Evolutionary conservation across 2,329 filamentous ascomycete species (phyloP).

Genomic region (Cryoendolithus antarcticus): DNA sequence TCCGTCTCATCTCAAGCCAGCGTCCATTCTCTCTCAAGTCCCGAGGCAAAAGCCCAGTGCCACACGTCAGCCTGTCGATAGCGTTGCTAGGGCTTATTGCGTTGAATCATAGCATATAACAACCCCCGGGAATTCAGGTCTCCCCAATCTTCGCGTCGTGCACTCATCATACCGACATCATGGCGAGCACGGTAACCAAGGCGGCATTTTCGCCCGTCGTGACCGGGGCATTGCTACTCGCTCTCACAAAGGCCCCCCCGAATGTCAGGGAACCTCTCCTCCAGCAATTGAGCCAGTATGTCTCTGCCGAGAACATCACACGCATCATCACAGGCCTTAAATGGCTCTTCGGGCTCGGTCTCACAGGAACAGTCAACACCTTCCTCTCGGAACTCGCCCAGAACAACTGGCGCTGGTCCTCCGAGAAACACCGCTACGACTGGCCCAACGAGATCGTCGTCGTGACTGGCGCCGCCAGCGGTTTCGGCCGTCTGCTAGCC

Average conservation of each 20-base stretch:
- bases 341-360: conserved; percentile 21
- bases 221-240: conserved; percentile 18
- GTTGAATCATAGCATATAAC: too few relatives aligned
- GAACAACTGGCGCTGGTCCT: conserved; percentile 27
- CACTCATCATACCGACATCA: not conserved
- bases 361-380: conserved; percentile 16
- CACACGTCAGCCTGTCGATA: too few relatives aligned
- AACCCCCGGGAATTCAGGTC: too few relatives aligned
- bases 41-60: too few relatives aligned
- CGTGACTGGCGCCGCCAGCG: conserved; percentile 23
- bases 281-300: conserved; percentile 15
- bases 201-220: conserved; percentile 15
- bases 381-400: conserved; percentile 17
- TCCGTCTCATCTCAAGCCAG: too few relatives aligned
- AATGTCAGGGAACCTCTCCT: conserved; percentile 18
- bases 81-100: too few relatives aligned
- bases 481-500: conserved; percentile 27
- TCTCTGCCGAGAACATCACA: conserved; percentile 17
- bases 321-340: conserved; percentile 17
- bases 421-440: conserved; percentile 23
- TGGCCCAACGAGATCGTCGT: conserved; percentile 26
- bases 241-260: conserved; percentile 18
- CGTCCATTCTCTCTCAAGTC: too few relatives aligned
- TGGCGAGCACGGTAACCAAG: not conserved
- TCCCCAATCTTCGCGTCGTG: too few relatives aligned